phyloP scores from a whole-genome alignment of 768 basidiomycete genomes.

The Tubosaeta sp. region DNA sequence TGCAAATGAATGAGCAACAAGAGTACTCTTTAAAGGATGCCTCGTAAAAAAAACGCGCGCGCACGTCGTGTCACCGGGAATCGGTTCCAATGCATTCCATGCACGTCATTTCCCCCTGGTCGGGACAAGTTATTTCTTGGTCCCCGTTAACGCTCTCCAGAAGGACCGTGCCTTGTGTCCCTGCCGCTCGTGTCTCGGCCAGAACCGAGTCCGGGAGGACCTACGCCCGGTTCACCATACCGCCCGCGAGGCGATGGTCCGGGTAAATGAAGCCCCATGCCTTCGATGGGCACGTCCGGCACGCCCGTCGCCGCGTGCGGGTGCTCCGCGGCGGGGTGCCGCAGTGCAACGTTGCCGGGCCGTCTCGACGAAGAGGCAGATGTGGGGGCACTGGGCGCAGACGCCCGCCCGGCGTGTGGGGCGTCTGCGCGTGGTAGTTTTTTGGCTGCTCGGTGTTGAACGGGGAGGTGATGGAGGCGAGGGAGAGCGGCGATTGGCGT shows the following conservation, averaged over 20 bases:
- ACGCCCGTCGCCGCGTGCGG: slow-evolving; percentile 11
- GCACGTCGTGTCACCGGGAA: slow-evolving; percentile 6
- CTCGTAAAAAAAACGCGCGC: slow-evolving; percentile 3
- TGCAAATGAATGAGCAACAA: slow-evolving; percentile 8
- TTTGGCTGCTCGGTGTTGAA: slow-evolving; percentile 52
- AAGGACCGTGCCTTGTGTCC: slow-evolving; percentile 29
- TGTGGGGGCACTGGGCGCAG: slow-evolving; percentile 50
- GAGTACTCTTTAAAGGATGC: slow-evolving; percentile 2
- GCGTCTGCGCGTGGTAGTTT: slow-evolving; percentile 79
- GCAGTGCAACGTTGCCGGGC: slow-evolving; percentile 38
- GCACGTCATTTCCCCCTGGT: background rate
- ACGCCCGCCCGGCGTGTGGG: slow-evolving; percentile 66
- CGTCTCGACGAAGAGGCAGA: slow-evolving; percentile 22
- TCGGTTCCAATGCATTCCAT: slow-evolving; percentile 6
- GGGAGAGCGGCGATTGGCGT: slow-evolving; percentile 37
- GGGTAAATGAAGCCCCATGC: slow-evolving; percentile 31
- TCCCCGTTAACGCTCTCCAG: slow-evolving; percentile 23
- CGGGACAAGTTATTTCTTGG: background rate
- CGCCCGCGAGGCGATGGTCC: slow-evolving; percentile 31
- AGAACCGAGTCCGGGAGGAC: slow-evolving; percentile 18
- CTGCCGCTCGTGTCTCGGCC: slow-evolving; percentile 34
- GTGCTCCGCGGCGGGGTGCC: slow-evolving; percentile 25
- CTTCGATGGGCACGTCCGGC: background rate
- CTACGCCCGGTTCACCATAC: slow-evolving; percentile 32
- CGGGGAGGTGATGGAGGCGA: slow-evolving; percentile 40